phyloP scores from a whole-genome alignment of 108 stramenopile species.

The Craspedostauros australis region DNA sequence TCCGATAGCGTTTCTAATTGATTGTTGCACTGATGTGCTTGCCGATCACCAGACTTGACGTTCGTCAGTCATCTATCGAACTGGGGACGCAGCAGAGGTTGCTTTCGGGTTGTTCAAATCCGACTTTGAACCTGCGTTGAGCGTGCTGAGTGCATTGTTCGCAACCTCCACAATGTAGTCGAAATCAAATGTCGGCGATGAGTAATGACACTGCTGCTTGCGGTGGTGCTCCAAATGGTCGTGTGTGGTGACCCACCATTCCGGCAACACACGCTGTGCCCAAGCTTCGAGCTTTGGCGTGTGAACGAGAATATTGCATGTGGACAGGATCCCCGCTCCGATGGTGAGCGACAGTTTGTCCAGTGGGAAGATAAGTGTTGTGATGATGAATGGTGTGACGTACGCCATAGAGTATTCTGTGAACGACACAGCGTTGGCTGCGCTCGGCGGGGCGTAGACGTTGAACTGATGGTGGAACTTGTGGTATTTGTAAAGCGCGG shows the following conservation, averaged over 20 bases:
- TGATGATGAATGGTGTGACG: conserved; percentile 21
- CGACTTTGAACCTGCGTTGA: no score
- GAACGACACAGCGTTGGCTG: conserved; percentile 29
- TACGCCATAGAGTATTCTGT: conserved; percentile 31
- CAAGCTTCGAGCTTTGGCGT: conserved; percentile 24
- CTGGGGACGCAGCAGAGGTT: no score
- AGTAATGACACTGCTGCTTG: conserved; percentile 23
- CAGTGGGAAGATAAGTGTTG: background rate
- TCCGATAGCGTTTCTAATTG: no score
- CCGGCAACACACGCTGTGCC: conserved; percentile 5
- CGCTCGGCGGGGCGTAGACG: conserved; percentile 11
- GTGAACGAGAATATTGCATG: conserved; percentile 26
- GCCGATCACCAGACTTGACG: no score
- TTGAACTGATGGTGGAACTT: conserved; percentile 26
- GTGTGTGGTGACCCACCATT: conserved; percentile 20
- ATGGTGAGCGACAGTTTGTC: background rate
- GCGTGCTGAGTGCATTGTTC: no score
- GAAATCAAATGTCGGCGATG: conserved; percentile 30
- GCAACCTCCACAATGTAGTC: conserved; percentile 27
- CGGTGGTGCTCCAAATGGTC: conserved; percentile 40
- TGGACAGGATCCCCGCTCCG: conserved; percentile 1
- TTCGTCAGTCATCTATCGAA: no score
- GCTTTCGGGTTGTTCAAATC: no score
- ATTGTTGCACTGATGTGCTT: no score
- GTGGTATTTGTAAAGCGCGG: conserved; percentile 13